Percentiles rank a stretch among this genome's conserved stretches.
Evolutionary conservation across 2,329 filamentous ascomycete genomes (phyloP).

Genomic region (Karstenula rhodostoma): DNA sequence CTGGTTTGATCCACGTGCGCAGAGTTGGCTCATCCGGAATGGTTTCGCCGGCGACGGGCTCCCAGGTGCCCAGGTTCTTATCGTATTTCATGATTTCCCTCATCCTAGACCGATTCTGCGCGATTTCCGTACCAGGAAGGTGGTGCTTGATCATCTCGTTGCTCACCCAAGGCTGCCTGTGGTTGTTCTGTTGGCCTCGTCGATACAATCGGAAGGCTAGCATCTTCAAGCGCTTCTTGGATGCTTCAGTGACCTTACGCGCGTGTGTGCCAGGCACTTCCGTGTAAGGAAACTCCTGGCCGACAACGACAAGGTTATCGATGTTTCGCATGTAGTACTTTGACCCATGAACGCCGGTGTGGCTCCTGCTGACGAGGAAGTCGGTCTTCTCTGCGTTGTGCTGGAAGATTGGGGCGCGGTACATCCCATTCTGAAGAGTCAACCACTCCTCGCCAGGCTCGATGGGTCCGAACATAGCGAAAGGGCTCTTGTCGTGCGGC

Average conservation of each 20-base stretch:
- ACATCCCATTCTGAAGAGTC: constrained; percentile 95
- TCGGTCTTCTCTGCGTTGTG: constrained; percentile 81
- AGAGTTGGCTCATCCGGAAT: constrained; percentile 83
- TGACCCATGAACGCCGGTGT: constrained; percentile 78
- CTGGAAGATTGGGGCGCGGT: constrained; percentile 89
- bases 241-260: constrained; percentile 93
- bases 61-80: constrained; percentile 86
- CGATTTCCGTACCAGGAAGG: constrained; percentile 90
- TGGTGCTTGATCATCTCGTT: constrained; percentile 69
- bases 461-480: constrained; percentile 92
- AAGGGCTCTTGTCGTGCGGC: constrained; percentile 94
- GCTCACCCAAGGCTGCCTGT: constrained; percentile 84
- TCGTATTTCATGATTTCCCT: constrained; percentile 95
- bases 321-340: constrained; percentile 87
- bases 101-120: constrained; percentile 95
- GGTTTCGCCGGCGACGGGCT: constrained; percentile 71
- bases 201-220: constrained; percentile 88
- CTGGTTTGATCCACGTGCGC: constrained; percentile 88
- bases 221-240: constrained; percentile 96
- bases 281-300: constrained; percentile 89
- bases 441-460: constrained; percentile 89
- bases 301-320: constrained; percentile 88
- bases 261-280: constrained; percentile 95
- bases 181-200: constrained; percentile 72
- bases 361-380: constrained; percentile 85